These are phyloP conservation scores for Podospora sp. DNA, from an alignment of 495 filamentous ascomycete genomes.

Conservation along the genomic window DNA sequence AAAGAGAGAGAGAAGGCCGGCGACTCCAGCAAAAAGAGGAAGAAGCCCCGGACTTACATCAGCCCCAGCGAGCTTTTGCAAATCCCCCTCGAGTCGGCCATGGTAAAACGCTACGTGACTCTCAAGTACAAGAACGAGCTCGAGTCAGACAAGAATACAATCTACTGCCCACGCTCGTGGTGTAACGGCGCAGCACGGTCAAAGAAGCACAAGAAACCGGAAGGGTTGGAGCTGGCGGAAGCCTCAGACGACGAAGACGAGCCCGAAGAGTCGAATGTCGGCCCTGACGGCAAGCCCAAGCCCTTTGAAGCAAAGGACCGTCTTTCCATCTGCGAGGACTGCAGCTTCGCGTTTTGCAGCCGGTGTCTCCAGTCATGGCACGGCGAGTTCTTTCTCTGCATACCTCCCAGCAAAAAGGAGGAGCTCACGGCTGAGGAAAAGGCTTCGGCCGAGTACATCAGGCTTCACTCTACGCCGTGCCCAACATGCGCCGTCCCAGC, in stretches of 20 bases:
- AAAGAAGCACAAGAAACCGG: conserved; percentile 73
- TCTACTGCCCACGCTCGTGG: conserved; percentile 94
- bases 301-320: conserved; percentile 37
- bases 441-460: conserved; percentile 79
- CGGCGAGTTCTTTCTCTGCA: conserved; percentile 70
- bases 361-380: conserved; percentile 76
- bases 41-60: conserved; percentile 63
- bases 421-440: conserved; percentile 81
- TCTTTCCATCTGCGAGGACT: conserved; percentile 84
- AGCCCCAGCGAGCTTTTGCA: conserved; percentile 86
- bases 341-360: conserved; percentile 86
- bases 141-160: conserved; percentile 84
- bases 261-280: conserved; percentile 50
- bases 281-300: conserved; percentile 36
- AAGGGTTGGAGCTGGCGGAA: conserved; percentile 51
- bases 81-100: conserved; percentile 73
- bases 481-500: conserved; percentile 85
- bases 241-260: conserved; percentile 55
- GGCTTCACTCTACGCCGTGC: conserved; percentile 78
- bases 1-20: conserved; percentile 54
- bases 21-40: conserved; percentile 35
- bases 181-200: conserved; percentile 89
- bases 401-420: conserved; percentile 59
- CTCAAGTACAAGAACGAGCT: conserved; percentile 90
- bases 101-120: conserved; percentile 80